These are phyloP conservation scores for Wickerhamomyces mucosus DNA, from an alignment of 805 yeast genomes.

Conservation along the genomic window DNA sequence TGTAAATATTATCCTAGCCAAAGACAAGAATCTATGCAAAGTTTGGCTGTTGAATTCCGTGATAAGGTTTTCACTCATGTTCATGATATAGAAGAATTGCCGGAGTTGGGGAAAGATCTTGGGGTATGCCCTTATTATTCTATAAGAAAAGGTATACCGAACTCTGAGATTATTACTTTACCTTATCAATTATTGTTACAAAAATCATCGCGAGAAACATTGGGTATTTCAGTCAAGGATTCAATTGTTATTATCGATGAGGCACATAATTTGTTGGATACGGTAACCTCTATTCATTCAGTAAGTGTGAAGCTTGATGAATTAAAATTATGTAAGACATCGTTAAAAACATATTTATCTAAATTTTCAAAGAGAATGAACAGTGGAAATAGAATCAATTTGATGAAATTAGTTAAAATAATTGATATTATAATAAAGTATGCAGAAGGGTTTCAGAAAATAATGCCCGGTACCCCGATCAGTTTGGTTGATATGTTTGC, in stretches of 20 bases:
- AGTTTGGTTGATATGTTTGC: conserved; percentile 42
- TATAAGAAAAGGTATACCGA: conserved; percentile 41
- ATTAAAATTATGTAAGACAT: conserved; percentile 32
- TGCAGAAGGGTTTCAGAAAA: conserved; percentile 26
- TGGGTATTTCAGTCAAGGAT: conserved; percentile 49
- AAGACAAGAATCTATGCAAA: conserved; percentile 16
- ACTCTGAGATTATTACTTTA: conserved; percentile 68
- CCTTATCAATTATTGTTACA: conserved; percentile 73
- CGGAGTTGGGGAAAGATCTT: conserved; percentile 43
- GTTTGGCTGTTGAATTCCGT: conserved; percentile 29
- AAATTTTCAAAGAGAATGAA: conserved; percentile 60
- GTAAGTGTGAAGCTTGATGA: conserved; percentile 43
- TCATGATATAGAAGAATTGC: conserved; percentile 65
- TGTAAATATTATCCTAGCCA: conserved; percentile 35
- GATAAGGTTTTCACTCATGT: conserved; percentile 39
- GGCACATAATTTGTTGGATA: conserved; percentile 82
- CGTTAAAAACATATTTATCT: conserved; percentile 43
- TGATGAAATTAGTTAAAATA: conserved; percentile 53
- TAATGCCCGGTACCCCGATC: conserved; percentile 46
- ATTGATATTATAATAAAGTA: conserved; percentile 42
- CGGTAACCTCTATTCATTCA: conserved; percentile 63
- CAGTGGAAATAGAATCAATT: conserved; percentile 60
- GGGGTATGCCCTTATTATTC: conserved; percentile 80
- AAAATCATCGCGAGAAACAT: conserved; percentile 49
- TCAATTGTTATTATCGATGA: conserved; percentile 80